These are phyloP conservation scores for Schwanniomyces occidentalis DNA, from an alignment of 805 yeast species.

Conservation along the genomic window DNA sequence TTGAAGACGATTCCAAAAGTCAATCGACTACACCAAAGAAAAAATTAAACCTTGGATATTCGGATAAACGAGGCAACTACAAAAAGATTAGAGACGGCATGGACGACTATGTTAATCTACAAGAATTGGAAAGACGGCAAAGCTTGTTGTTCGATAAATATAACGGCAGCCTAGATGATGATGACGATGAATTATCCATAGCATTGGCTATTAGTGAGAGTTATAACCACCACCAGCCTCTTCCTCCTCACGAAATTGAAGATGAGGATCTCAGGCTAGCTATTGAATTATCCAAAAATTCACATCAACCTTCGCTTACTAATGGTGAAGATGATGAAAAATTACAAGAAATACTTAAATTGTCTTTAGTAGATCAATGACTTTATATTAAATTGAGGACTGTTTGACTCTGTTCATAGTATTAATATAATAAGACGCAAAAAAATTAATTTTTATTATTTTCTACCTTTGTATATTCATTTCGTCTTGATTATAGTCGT, in stretches of 20 bases:
- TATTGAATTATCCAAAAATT: constrained; percentile 17
- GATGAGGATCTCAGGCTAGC: constrained; percentile 34
- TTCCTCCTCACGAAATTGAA: constrained; percentile 1
- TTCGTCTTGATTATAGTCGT: too few species aligned
- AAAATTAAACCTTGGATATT: constrained; percentile 17
- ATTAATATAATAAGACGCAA: too few species aligned
- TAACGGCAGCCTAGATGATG: constrained; percentile 42
- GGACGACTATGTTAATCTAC: constrained; percentile 35
- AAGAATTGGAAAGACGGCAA: constrained; percentile 21
- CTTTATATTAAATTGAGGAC: too few species aligned
- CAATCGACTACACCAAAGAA: constrained; percentile 14
- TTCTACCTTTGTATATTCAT: too few species aligned
- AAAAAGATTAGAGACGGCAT: constrained; percentile 32
- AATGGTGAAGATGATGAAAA: constrained; percentile 15
- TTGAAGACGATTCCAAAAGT: constrained; percentile 1
- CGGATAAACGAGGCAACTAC: constrained; percentile 21
- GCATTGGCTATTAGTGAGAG: constrained; percentile 45
- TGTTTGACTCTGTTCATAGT: too few species aligned
- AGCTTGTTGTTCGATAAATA: constrained; percentile 40
- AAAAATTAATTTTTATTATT: too few species aligned
- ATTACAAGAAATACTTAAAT: constrained; percentile 16
- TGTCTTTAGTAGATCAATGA: constrained; percentile 13
- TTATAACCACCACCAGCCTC: constrained; percentile 9
- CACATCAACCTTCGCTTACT: constrained; percentile 1
- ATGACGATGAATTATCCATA: constrained; percentile 41